Conservation (phyloP, 2,329 filamentous ascomycete genomes). For the Fusarium udum region DNA sequence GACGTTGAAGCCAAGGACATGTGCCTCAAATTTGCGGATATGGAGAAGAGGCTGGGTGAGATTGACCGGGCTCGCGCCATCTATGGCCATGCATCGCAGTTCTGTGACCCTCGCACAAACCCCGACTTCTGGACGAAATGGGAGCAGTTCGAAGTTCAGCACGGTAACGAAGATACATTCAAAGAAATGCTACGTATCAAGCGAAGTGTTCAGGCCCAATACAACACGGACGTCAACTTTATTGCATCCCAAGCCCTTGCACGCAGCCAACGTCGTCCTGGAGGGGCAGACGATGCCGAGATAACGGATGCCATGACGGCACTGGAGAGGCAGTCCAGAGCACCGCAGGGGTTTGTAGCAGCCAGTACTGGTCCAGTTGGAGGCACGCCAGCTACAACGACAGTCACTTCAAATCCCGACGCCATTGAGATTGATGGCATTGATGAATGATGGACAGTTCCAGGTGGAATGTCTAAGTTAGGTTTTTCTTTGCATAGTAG, state of each 20-base stretch:
- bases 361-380: slow-evolving; percentile 79
- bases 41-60: slow-evolving; percentile 90
- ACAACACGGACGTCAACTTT: slow-evolving; percentile 98
- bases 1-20: slow-evolving; percentile 95
- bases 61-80: slow-evolving; percentile 96
- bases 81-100: slow-evolving; percentile 95
- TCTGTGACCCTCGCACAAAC: slow-evolving; percentile 93
- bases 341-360: slow-evolving; percentile 90
- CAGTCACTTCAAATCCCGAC: slow-evolving; percentile 77
- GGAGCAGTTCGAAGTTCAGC: slow-evolving; percentile 96
- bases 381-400: slow-evolving; percentile 50
- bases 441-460: slow-evolving; percentile 62
- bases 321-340: slow-evolving; percentile 86
- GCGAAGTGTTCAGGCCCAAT: slow-evolving; percentile 95
- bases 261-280: slow-evolving; percentile 73
- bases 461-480: slow-evolving; percentile 19
- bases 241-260: slow-evolving; percentile 96
- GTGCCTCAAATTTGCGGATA: slow-evolving; percentile 98
- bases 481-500: slow-evolving; percentile 25
- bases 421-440: slow-evolving; percentile 82
- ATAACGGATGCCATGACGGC: slow-evolving; percentile 86
- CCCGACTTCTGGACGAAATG: slow-evolving; percentile 94
- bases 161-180: slow-evolving; percentile 99
- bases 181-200: slow-evolving; percentile 99
- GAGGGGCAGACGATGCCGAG: slow-evolving; percentile 56